Percentiles rank a stretch among this genome's conserved stretches.
These are phyloP conservation scores for Austroboletus niveus DNA, from an alignment of 1,284 basidiomycete genomes.

Conservation along the genomic window DNA sequence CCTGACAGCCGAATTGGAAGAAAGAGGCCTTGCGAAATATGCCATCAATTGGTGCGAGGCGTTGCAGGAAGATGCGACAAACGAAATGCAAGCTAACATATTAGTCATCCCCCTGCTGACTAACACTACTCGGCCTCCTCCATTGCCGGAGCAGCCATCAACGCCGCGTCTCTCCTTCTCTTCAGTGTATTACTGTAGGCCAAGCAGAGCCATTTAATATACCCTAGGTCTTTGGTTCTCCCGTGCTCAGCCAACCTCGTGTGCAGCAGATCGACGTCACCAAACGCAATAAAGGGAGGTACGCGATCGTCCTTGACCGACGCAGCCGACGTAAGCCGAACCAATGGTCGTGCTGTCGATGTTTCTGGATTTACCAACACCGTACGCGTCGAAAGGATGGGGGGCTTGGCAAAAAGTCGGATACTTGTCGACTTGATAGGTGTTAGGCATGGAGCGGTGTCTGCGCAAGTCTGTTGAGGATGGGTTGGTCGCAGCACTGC, in stretches of 20 bases:
- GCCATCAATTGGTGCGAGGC: slow-evolving; percentile 24
- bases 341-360: slow-evolving; percentile 52
- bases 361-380: slow-evolving; percentile 35
- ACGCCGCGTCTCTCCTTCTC: slow-evolving; percentile 48
- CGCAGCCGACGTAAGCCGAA: slow-evolving; percentile 52
- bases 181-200: slow-evolving; percentile 66
- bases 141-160: slow-evolving; percentile 23
- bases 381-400: slow-evolving; percentile 54
- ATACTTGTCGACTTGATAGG: neutral
- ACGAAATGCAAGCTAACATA: neutral
- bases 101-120: slow-evolving; percentile 18
- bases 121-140: neutral
- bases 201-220: slow-evolving; percentile 64
- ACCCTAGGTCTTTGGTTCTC: slow-evolving; percentile 47
- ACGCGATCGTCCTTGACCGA: slow-evolving; percentile 66
- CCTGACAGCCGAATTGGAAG: slow-evolving; percentile 53
- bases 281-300: slow-evolving; percentile 64
- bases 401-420: slow-evolving; percentile 35
- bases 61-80: slow-evolving; percentile 1
- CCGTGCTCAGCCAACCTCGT: slow-evolving; percentile 52
- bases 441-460: neutral
- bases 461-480: neutral
- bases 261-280: slow-evolving; percentile 66
- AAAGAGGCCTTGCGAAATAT: slow-evolving; percentile 45
- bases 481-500: slow-evolving; percentile 25